phyloP scores from a whole-genome alignment of 192 early-diverging fungal species.

The Mortierella antarctica region DNA sequence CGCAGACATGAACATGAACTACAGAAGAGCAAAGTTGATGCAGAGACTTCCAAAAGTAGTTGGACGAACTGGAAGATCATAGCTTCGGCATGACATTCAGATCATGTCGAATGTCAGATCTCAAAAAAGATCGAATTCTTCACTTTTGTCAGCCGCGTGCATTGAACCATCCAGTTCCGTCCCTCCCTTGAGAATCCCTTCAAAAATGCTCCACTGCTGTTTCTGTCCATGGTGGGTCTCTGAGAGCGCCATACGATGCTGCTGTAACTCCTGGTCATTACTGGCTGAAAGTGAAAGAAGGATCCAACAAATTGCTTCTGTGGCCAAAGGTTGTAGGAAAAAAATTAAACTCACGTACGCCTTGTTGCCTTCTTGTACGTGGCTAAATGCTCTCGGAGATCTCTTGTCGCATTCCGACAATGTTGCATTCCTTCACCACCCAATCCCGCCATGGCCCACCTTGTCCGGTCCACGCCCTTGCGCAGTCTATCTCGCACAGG shows the following conservation, averaged over 20 bases:
- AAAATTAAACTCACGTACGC: background rate
- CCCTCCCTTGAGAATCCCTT: too few relatives aligned
- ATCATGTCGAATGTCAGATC: too few relatives aligned
- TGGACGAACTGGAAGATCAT: too few relatives aligned
- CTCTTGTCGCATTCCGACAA: too few relatives aligned
- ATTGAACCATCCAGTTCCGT: too few relatives aligned
- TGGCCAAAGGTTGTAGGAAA: too few relatives aligned
- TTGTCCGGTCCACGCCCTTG: slow-evolving; percentile 30
- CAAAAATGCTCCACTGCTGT: background rate
- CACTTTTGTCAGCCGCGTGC: too few relatives aligned
- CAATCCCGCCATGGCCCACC: slow-evolving; percentile 28
- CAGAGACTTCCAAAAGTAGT: too few relatives aligned
- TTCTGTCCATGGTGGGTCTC: background rate
- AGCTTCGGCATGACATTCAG: too few relatives aligned
- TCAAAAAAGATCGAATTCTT: too few relatives aligned
- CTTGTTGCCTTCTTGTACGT: background rate
- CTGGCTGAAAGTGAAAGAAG: slow-evolving; percentile 45
- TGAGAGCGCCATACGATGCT: background rate
- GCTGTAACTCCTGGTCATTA: slow-evolving; percentile 32
- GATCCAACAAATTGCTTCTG: background rate
- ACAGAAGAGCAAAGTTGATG: too few relatives aligned
- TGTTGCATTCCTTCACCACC: background rate
- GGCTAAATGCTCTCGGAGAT: background rate
- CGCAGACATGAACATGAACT: too few relatives aligned
- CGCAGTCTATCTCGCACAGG: slow-evolving; percentile 28